Conservation (phyloP, 2,329 filamentous ascomycete genomes). For the Fusarium armeniacum region DNA sequence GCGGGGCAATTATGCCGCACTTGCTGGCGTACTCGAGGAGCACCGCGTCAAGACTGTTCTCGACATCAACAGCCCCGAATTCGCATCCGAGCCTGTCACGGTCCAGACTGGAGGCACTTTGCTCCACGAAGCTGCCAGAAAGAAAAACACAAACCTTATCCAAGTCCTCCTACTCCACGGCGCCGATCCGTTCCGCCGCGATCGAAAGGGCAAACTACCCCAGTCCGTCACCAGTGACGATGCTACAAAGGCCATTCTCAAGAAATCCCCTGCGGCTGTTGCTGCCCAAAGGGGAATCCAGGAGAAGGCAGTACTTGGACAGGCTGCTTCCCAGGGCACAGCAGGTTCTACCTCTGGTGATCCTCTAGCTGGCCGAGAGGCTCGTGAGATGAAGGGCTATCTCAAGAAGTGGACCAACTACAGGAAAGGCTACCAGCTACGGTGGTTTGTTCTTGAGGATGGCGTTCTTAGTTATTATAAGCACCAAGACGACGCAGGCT, state of each 20-base stretch:
- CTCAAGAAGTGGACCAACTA: constrained; percentile 99
- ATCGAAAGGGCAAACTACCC: constrained; percentile 94
- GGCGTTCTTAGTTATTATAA: constrained; percentile 99
- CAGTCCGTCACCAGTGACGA: constrained; percentile 98
- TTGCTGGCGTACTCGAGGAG: constrained; percentile 87
- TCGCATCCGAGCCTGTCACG: constrained; percentile 84
- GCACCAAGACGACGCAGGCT: constrained; percentile 96
- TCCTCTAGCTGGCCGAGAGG: constrained; percentile 82
- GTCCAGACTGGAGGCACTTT: constrained; percentile 89
- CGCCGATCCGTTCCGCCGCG: constrained; percentile 93
- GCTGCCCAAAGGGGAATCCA: constrained; percentile 96
- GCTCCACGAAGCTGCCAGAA: constrained; percentile 91
- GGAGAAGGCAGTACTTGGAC: constrained; percentile 94
- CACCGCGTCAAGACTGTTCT: constrained; percentile 86
- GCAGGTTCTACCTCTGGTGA: constrained; percentile 69
- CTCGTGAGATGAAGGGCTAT: constrained; percentile 97
- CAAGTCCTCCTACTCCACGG: constrained; percentile 93
- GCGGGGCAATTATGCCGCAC: constrained; percentile 78
- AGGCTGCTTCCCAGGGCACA: constrained; percentile 70
- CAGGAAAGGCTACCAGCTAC: constrained; percentile 93
- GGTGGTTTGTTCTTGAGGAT: constrained; percentile 98
- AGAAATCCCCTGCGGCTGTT: constrained; percentile 93
- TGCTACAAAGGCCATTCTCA: constrained; percentile 86
- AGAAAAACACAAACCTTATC: constrained; percentile 87
- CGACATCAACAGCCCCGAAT: constrained; percentile 92